phyloP scores from a whole-genome alignment of 768 basidiomycete species.

The Jaapia argillacea region DNA sequence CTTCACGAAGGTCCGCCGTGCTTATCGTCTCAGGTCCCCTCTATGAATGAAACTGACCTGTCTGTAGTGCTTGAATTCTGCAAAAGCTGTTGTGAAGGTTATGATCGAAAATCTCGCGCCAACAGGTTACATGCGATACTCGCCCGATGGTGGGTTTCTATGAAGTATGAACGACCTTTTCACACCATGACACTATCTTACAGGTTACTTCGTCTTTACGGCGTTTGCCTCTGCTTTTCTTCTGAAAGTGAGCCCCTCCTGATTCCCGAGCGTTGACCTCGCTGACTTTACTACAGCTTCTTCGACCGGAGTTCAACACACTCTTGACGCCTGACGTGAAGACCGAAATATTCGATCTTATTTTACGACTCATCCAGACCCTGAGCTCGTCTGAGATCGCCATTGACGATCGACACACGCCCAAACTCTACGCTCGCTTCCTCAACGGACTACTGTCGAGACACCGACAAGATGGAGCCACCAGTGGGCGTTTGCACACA shows the following conservation, averaged over 20 bases:
- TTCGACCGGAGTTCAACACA: slow-evolving; percentile 64
- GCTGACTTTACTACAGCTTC: slow-evolving; percentile 20
- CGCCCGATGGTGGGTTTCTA: slow-evolving; percentile 54
- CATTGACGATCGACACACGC: slow-evolving; percentile 76
- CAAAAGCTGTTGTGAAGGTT: slow-evolving; percentile 52
- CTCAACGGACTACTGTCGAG: slow-evolving; percentile 60
- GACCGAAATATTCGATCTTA: slow-evolving; percentile 60
- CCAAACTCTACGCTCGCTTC: slow-evolving; percentile 73
- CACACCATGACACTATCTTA: not conserved
- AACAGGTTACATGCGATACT: slow-evolving; percentile 67
- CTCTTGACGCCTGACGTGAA: slow-evolving; percentile 54
- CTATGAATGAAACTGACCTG: too few species aligned
- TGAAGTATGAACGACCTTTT: not conserved
- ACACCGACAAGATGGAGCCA: slow-evolving; percentile 60
- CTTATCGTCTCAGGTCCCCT: too few species aligned
- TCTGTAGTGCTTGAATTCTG: slow-evolving; percentile 57
- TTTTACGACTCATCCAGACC: slow-evolving; percentile 62
- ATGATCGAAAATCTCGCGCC: slow-evolving; percentile 60
- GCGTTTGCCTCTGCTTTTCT: slow-evolving; percentile 79
- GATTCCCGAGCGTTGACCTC: not conserved
- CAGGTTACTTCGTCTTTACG: slow-evolving; percentile 70
- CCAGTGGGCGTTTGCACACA: slow-evolving; percentile 43
- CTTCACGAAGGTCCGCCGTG: slow-evolving; percentile 62
- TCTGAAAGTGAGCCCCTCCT: slow-evolving; percentile 45
- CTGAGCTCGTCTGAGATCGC: slow-evolving; percentile 64